Evolutionary conservation across 2,329 filamentous ascomycete species (phyloP).

Genomic region (Didymella arachidicola): DNA sequence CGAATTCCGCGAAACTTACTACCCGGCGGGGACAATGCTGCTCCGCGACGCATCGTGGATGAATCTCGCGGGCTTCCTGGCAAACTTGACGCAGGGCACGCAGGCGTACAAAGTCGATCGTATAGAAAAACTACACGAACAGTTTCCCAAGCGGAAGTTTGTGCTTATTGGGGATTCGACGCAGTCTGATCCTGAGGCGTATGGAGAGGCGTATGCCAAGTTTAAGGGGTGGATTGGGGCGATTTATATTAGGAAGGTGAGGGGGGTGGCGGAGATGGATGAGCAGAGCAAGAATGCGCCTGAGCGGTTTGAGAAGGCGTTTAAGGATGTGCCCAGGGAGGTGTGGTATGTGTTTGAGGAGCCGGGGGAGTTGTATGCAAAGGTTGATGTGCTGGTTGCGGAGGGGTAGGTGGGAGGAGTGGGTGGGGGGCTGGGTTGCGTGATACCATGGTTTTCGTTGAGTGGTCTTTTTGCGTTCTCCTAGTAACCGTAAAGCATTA

Average conservation of each 20-base stretch:
- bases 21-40: slow-evolving; percentile 79
- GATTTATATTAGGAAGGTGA: slow-evolving; percentile 86
- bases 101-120: slow-evolving; percentile 85
- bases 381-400: slow-evolving; percentile 42
- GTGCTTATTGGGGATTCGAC: slow-evolving; percentile 90
- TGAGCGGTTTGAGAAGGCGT: slow-evolving; percentile 82
- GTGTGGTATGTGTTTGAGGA: slow-evolving; percentile 86
- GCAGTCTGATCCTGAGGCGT: slow-evolving; percentile 89
- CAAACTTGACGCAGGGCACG: slow-evolving; percentile 79
- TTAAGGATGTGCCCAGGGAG: slow-evolving; percentile 72
- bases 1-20: slow-evolving; percentile 74
- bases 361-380: slow-evolving; percentile 67
- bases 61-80: slow-evolving; percentile 80
- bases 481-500: too few species aligned
- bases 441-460: too few species aligned
- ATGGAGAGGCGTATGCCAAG: slow-evolving; percentile 76
- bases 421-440: too few species aligned
- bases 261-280: slow-evolving; percentile 75
- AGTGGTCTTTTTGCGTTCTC: too few species aligned
- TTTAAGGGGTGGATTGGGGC: slow-evolving; percentile 79
- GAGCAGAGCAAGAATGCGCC: slow-evolving; percentile 73
- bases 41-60: slow-evolving; percentile 87
- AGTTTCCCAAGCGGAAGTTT: slow-evolving; percentile 81
- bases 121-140: slow-evolving; percentile 77
- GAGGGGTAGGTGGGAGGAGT: too few species aligned